These are phyloP conservation scores for Exophiala sideris DNA, from an alignment of 2,329 filamentous ascomycete species.

Conservation along the genomic window DNA sequence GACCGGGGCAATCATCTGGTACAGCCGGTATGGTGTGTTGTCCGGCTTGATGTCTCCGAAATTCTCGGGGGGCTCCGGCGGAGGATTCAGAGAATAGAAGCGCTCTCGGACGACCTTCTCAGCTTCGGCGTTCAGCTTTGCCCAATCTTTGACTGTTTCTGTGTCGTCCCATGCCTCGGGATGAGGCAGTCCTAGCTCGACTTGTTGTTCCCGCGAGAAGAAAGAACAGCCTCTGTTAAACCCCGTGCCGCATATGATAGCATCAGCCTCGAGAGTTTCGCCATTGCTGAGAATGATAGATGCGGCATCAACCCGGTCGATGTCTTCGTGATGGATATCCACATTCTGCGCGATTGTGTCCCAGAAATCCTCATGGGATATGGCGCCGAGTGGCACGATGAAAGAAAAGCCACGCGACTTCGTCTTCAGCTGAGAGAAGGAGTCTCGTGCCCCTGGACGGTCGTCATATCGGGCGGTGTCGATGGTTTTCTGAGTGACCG, in stretches of 20 bases:
- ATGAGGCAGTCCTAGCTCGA: not conserved
- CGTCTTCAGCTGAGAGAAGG: not conserved
- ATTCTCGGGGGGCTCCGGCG: not conserved
- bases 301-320: not conserved
- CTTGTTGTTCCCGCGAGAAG: not conserved
- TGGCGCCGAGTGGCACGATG: not conserved
- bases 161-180: not conserved
- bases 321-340: not conserved
- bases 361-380: constrained; percentile 1
- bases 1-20: not conserved
- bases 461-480: not conserved
- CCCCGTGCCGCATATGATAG: not conserved
- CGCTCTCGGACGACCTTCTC: not conserved
- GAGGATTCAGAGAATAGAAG: not conserved
- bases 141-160: not conserved
- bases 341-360: not conserved
- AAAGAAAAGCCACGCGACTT: not conserved
- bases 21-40: not conserved
- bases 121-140: not conserved
- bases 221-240: not conserved
- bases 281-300: not conserved
- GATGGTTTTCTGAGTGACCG: not conserved
- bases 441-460: not conserved
- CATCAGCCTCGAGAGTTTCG: not conserved
- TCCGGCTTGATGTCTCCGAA: not conserved